Base-by-base conservation (phyloP, 2,329 filamentous ascomycete genomes). In the Gliomastix tumulicola region DNA sequence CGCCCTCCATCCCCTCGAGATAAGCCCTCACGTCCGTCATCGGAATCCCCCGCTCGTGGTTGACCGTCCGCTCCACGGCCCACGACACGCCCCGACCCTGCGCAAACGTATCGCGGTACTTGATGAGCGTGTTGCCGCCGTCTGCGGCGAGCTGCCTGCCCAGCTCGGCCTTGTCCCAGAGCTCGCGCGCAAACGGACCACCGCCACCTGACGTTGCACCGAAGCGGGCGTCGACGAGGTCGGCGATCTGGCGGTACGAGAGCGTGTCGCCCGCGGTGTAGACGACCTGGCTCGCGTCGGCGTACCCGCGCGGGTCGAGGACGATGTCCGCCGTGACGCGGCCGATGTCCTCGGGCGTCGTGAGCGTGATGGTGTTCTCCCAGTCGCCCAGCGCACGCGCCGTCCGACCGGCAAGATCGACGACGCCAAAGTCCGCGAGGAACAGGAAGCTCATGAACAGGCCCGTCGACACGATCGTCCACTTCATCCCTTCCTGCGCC, bases 391-490 rank as follows among this genome's bases (percentile, higher is more conserved):
- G 56, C 0, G 69, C 79, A 9, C 70, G 61, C 2, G 79, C 64
- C 2, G 49, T 62, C 5, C 56, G 45, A 6, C 43, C 25, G 3
- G 46, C 38, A 1, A 71, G 42, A 46, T 79, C 70, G 0, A 86
- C 76, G 5, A 84, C 66, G 0, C 79, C 81, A 57, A 83, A 86
- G 3, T 54, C 68, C 3, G 59, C 50, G 40, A 78, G 66, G 47
- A 87, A 85, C 15, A 87, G 48, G 48, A 86, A 87, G 44, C 73
- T 80, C 60, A 75, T 82, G 47, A 86, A 87, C 42, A 87, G 63
- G 0, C 82, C 82, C 11, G 78, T 82, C n/a, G 74, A 79, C 2
- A 86, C 63, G 39, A 86, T 71, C 5, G 71, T 63, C 82, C 82
- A 87, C 20, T 63, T 58, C 6, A 71, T 72, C 7, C 37, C 30